Base-by-base conservation (phyloP, 352 stramenopile species). In the Phytophthora brassicae region DNA sequence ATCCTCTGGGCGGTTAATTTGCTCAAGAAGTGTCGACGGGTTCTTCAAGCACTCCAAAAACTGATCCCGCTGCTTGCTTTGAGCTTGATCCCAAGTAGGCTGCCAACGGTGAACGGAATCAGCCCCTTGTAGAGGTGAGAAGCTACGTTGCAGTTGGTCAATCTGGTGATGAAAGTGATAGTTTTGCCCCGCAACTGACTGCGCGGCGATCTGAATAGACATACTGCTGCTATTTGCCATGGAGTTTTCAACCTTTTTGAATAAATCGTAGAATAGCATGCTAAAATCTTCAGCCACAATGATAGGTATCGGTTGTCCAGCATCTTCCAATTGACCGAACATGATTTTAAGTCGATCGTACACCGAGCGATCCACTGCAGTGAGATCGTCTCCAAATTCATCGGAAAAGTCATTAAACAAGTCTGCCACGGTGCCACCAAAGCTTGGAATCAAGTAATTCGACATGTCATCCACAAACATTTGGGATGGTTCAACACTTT, bases 21-120 rank as follows among this genome's bases (percentile, higher is more conserved):
- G 12, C n/a, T 66, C 23, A 45, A 66, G 48, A 49, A 66, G 51
- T 13, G 48, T 58, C 1, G 56, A 56, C 13, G 63, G 63, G 11
- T 54, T 52, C 31, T 70, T 53, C 17, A 70, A 24, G 29, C 56
- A 56, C 45, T 49, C 19, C 31, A 70, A 41, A 22, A 63, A 61
- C 1, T 39, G 16, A 51, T 70, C 48, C 43, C 51, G 45, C n/a
- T 70, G 49, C 16, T 57, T 31, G 11, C 29, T 22, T 13, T 63
- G 49, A 17, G 56, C 63, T 49, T 70, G 53, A 47, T 70, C 44
- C 63, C 63, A 70, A 26, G 63, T 66, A 63, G 63, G 63, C 19
- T 70, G 63, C 63, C 63, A 70, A 16, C 20, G 49, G 31, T 70
- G 63, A 38, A 70, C 50, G n/a, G 13, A 43, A 36, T 50, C 38